These are phyloP conservation scores for Escovopsis sp. DNA, from an alignment of 2,329 filamentous ascomycete genomes.

Conservation along the genomic window DNA sequence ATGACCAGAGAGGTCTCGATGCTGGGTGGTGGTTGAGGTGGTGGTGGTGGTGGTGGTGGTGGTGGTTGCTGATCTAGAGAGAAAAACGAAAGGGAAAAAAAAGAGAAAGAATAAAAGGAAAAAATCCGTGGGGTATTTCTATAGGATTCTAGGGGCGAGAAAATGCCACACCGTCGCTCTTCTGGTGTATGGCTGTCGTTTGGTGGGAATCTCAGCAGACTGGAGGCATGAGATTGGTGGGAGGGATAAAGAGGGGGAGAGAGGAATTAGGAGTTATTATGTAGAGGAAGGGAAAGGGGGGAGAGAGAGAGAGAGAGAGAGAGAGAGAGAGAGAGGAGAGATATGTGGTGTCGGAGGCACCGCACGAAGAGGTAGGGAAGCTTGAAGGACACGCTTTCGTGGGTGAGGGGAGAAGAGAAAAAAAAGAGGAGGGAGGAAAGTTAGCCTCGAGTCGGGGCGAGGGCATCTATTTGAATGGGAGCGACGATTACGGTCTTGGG, in stretches of 20 bases:
- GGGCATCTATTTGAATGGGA: conserved; percentile 25
- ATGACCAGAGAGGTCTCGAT: conserved; percentile 7
- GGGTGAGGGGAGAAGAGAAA: conserved; percentile 30
- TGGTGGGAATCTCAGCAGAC: no score
- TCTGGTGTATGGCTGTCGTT: not conserved
- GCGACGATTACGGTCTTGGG: conserved; percentile 3
- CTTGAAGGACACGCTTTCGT: conserved; percentile 33
- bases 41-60: not conserved
- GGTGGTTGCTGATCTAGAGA: conserved; percentile 6
- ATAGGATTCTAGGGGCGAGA: conserved; percentile 4
- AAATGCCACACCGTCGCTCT: conserved; percentile 3
- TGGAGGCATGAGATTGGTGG: not conserved
- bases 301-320: conserved; percentile 6
- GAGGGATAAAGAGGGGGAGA: conserved; percentile 4
- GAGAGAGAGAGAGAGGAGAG: no score
- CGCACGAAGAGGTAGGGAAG: conserved; percentile 32
- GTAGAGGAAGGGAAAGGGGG: conserved; percentile 4
- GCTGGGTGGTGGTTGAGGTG: conserved; percentile 5
- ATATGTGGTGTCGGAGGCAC: conserved; percentile 15
- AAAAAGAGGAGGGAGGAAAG: conserved; percentile 18
- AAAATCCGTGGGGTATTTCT: not conserved
- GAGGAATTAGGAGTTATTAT: conserved; percentile 5
- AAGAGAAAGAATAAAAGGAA: conserved; percentile 1
- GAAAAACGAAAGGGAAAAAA: not conserved
- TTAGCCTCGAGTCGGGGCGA: conserved; percentile 13